phyloP scores from a whole-genome alignment of 2,329 filamentous ascomycete species.

The Aspergillus sp. region DNA sequence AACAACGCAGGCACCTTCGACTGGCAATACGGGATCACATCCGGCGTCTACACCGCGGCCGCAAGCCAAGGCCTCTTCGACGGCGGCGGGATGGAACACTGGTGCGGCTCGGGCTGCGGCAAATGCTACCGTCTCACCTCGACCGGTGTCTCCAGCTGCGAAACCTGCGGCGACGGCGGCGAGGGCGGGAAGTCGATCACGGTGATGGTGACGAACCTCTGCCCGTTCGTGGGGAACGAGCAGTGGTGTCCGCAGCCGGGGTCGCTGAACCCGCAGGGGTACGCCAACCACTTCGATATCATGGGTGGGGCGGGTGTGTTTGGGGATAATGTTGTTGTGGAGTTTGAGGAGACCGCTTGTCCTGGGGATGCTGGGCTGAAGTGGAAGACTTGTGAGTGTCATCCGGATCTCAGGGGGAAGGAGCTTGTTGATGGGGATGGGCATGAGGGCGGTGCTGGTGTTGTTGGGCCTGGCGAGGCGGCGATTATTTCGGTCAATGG shows the following conservation, averaged over 20 bases:
- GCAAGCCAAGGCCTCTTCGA: conserved; percentile 26
- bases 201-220: conserved; percentile 20
- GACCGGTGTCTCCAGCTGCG: conserved; percentile 19
- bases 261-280: conserved; percentile 1
- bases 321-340: conserved; percentile 12
- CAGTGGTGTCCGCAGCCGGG: conserved; percentile 8
- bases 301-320: background rate
- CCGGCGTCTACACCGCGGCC: conserved; percentile 23
- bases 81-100: conserved; percentile 14
- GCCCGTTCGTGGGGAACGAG: conserved; percentile 8
- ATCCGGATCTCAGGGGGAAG: background rate
- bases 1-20: conserved; percentile 1
- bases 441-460: background rate
- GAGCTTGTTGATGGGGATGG: background rate
- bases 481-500: background rate
- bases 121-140: conserved; percentile 27
- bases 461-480: background rate
- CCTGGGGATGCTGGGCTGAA: background rate
- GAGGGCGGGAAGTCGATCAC: conserved; percentile 23
- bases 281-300: conserved; percentile 10
- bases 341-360: conserved; percentile 7
- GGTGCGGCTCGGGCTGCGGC: conserved; percentile 27
- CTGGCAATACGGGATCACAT: conserved; percentile 4
- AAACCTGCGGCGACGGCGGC: conserved; percentile 22
- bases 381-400: conserved; percentile 10